Evolutionary conservation across 805 yeast species (phyloP), one percentile per base, ranked within the genome.

Genomic region (Sugiyamaella smithiae): DNA sequence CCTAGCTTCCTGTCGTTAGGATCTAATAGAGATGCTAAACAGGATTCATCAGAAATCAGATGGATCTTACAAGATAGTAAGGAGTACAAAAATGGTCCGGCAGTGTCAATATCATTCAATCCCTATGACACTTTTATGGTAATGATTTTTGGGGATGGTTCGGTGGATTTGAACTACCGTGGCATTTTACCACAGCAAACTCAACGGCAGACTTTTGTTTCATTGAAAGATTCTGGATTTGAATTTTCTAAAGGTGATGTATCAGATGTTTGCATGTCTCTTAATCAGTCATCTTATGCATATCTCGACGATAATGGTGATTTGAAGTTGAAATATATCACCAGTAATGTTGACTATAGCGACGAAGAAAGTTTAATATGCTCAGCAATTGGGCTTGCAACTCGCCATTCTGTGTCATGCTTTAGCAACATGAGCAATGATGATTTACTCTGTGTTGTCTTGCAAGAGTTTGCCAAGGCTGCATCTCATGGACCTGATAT

Each of bases 371-470:
- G 20, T 23, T 19, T 50, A 22, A 37, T 50, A 1, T 52, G 50
- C 17, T 49, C 58, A 23, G 74, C 85, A 0, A 81, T 79, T 1
- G 82, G 80, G 0, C 65, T 87, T 44, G 87, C 95, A 0, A 71
- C 76, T 24, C 67, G 81, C 5, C 88, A 85, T 62, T 80, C 93
- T 0, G 74, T 76, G 47, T 78, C 89, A 0, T 86, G 90, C 57
- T 85, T 82, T 63, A 73, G 81, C 41, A 84, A 78, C 45, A 69
- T 78, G 6, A 76, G 79, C 48, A 75, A 84, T 3, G 95, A 88
- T 58, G 96, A 88, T 57, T 63, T 88, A 46, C 67, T 84, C 32
- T 74, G 77, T 1, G 68, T 84, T 1, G 72, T 82, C 11, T 9
- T 32, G 9, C 45, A 31, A 12, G 12, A 79, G 79, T 19, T 6